phyloP scores from a whole-genome alignment of 169 alveolate species.

The Eimeria acervulina region DNA sequence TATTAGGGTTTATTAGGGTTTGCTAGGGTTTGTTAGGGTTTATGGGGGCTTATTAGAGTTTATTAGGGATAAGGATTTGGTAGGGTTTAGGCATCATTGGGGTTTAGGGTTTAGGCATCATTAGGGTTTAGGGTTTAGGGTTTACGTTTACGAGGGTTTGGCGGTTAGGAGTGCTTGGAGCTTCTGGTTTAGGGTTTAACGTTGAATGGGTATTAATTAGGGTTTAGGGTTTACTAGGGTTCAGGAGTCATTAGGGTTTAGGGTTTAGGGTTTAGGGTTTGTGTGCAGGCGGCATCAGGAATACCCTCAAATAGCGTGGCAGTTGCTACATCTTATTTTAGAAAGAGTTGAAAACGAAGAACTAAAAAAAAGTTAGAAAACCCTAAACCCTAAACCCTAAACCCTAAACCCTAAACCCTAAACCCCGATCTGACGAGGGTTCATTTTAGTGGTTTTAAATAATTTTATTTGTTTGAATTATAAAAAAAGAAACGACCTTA shows the following conservation, averaged over 20 bases:
- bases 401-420: conserved; percentile 45
- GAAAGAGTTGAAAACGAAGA: conserved; percentile 51
- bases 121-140: conserved; percentile 1
- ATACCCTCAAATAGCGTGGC: conserved; percentile 62
- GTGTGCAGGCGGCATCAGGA: conserved; percentile 59
- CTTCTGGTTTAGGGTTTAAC: conserved; percentile 23
- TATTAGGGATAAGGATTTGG: not conserved
- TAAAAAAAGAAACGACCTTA: no score
- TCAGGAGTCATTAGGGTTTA: not conserved
- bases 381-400: conserved; percentile 24
- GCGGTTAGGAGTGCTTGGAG: no score
- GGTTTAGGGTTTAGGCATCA: not conserved
- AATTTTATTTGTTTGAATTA: not conserved
- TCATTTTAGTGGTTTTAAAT: no score
- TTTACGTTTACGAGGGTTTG: not conserved
- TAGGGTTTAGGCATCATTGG: not conserved
- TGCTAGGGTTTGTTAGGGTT: not conserved
- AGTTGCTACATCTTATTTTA: conserved; percentile 31
- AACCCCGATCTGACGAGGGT: not conserved
- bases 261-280: conserved; percentile 40
- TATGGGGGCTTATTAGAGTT: not conserved
- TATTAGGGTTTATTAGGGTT: no score
- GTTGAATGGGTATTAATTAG: not conserved
- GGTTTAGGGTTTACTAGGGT: not conserved
- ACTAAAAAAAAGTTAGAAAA: not conserved